Conservation (phyloP, 257 asterid genomes). For the Primulina tabacum region DNA sequence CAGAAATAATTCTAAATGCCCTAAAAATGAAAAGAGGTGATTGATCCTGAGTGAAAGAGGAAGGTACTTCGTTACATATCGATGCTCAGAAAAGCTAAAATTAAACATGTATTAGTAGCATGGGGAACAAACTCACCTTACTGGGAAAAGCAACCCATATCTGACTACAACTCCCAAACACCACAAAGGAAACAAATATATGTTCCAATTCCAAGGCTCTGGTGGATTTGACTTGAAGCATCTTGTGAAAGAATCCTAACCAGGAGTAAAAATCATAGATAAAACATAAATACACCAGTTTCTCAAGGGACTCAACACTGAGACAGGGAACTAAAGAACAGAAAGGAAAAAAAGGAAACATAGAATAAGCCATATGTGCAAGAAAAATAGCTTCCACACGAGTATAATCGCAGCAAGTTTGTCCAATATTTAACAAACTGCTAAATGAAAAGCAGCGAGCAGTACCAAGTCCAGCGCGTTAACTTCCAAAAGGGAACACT, state of each 20-base stretch:
- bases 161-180: slow-evolving; percentile 88
- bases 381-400: neutral
- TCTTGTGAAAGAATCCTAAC: slow-evolving; percentile 92
- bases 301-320: slow-evolving; percentile 13
- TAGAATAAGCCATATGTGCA: neutral
- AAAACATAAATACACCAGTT: slow-evolving; percentile 6
- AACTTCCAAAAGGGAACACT: neutral
- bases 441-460: neutral
- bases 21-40: slow-evolving; percentile 8
- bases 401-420: neutral
- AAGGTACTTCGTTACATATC: slow-evolving; percentile 2
- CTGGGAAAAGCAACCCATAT: slow-evolving; percentile 84
- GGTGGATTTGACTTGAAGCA: slow-evolving; percentile 98
- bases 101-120: neutral
- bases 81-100: slow-evolving; percentile 18
- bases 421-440: neutral
- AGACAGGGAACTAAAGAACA: neutral
- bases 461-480: neutral
- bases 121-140: slow-evolving; percentile 43
- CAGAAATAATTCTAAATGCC: neutral
- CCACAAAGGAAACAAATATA: slow-evolving; percentile 94
- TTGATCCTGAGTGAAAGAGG: slow-evolving; percentile 5
- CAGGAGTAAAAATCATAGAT: slow-evolving; percentile 15
- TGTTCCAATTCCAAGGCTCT: slow-evolving; percentile 97
- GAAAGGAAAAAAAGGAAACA: neutral